Evolutionary conservation across 192 early-diverging fungal genomes (phyloP).

Genomic region (Polychytrium aggregatum): DNA sequence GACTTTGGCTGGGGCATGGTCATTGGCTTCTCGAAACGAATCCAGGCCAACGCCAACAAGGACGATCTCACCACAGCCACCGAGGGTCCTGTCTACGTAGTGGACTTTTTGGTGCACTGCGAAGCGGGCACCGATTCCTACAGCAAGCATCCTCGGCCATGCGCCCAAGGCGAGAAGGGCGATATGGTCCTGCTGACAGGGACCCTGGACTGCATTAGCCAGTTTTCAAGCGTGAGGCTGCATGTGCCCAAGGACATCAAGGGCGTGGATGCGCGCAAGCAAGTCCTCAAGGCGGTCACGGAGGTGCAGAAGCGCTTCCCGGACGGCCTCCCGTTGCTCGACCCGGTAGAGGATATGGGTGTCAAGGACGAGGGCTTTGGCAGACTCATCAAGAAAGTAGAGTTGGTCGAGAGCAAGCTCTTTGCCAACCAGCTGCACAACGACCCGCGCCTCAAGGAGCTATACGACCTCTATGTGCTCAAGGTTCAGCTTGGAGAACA

Average conservation of each 20-base stretch:
- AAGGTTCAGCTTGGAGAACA: constrained; percentile 51
- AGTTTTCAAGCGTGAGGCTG: constrained; percentile 62
- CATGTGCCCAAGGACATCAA: constrained; percentile 61
- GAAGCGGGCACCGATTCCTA: constrained; percentile 46
- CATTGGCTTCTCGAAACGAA: constrained; percentile 45
- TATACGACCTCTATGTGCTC: constrained; percentile 50
- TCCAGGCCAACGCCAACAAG: constrained; percentile 2
- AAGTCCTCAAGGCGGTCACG: constrained; percentile 51
- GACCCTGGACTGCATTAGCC: constrained; percentile 58
- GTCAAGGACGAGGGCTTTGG: constrained; percentile 71
- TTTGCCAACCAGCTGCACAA: constrained; percentile 47
- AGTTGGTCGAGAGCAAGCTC: constrained; percentile 58
- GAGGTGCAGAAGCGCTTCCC: constrained; percentile 65
- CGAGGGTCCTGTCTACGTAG: constrained; percentile 52
- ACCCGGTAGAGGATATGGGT: constrained; percentile 80
- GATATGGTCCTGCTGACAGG: constrained; percentile 70
- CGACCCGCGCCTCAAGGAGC: constrained; percentile 34
- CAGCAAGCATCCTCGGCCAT: constrained; percentile 41
- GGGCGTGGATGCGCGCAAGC: constrained; percentile 36
- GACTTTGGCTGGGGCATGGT: constrained; percentile 93
- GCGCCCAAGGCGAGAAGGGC: constrained; percentile 35
- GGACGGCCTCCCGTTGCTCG: constrained; percentile 70
- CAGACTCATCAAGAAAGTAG: constrained; percentile 61
- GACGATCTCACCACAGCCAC: constrained; percentile 16
- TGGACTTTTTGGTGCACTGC: constrained; percentile 82